phyloP scores from a whole-genome alignment of 2,329 filamentous ascomycete species.

The Huntiella bhutanensis region DNA sequence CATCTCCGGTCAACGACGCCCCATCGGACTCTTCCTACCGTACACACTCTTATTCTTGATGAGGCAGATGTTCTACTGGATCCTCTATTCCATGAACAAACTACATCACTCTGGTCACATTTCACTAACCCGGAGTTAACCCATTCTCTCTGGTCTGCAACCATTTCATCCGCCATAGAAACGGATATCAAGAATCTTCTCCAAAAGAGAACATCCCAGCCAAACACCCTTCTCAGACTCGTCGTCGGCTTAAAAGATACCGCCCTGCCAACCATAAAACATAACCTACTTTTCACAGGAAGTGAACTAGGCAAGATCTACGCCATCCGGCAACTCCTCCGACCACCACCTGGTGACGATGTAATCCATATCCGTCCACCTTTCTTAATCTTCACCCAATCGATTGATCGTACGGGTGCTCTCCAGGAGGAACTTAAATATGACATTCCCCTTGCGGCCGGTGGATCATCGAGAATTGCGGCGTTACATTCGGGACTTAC shows the following conservation, averaged over 20 bases:
- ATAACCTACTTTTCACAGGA: slow-evolving; percentile 77
- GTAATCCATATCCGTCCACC: slow-evolving; percentile 56
- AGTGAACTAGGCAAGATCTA: slow-evolving; percentile 88
- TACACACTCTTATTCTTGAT: slow-evolving; percentile 64
- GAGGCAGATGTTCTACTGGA: slow-evolving; percentile 93
- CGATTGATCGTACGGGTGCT: slow-evolving; percentile 74
- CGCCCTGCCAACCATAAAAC: slow-evolving; percentile 77
- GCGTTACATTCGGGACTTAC: slow-evolving; percentile 78
- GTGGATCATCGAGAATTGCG: slow-evolving; percentile 66
- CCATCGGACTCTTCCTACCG: slow-evolving; percentile 35
- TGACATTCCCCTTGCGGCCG: slow-evolving; percentile 78
- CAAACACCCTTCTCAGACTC: slow-evolving; percentile 48
- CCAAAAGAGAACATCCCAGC: slow-evolving; percentile 23
- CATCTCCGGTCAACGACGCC: slow-evolving; percentile 31
- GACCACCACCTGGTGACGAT: slow-evolving; percentile 35
- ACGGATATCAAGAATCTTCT: slow-evolving; percentile 53
- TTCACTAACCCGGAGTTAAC: slow-evolving; percentile 53
- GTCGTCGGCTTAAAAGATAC: slow-evolving; percentile 96
- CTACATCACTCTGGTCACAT: slow-evolving; percentile 62
- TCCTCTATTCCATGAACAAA: slow-evolving; percentile 76
- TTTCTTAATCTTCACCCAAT: slow-evolving; percentile 91
- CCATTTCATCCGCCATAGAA: slow-evolving; percentile 89
- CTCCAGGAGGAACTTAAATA: slow-evolving; percentile 81
- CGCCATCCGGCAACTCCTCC: slow-evolving; percentile 73
- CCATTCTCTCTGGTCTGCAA: slow-evolving; percentile 83